phyloP scores from a whole-genome alignment of 106 monocot species.

The Ottelia alismoides region DNA sequence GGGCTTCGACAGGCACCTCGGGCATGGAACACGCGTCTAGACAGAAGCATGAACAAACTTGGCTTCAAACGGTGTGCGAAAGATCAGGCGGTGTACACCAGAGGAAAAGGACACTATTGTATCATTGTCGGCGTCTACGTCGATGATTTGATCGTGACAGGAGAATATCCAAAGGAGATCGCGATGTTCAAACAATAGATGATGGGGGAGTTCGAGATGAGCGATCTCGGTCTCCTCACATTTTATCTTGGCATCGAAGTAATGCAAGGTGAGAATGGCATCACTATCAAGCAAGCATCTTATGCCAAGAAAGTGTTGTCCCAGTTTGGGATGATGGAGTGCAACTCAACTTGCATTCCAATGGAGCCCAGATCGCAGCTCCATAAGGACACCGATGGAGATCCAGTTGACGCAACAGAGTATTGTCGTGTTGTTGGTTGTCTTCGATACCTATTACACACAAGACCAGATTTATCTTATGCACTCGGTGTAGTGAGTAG shows the following conservation, averaged over 20 bases:
- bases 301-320: constrained; percentile 1
- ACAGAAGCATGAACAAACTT: not conserved
- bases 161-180: not conserved
- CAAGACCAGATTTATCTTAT: constrained; percentile 7
- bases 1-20: constrained; percentile 4
- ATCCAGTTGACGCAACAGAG: constrained; percentile 7
- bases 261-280: not conserved
- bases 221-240: no score
- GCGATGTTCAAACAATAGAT: constrained; percentile 1
- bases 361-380: constrained; percentile 6
- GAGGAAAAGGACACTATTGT: not conserved
- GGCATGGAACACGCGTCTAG: not conserved
- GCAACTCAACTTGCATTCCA: constrained; percentile 5
- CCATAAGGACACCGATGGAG: constrained; percentile 1
- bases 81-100: no score
- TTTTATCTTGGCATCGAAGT: not conserved
- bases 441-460: constrained; percentile 6
- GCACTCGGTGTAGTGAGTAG: constrained; percentile 1
- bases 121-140: constrained; percentile 3
- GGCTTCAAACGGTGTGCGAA: no score
- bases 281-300: not conserved
- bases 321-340: constrained; percentile 9
- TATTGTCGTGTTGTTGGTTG: constrained; percentile 10
- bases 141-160: constrained; percentile 5
- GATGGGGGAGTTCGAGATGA: constrained; percentile 2